Base-by-base conservation (phyloP, 1,284 basidiomycete genomes). In the Ganoderma meredithae region DNA sequence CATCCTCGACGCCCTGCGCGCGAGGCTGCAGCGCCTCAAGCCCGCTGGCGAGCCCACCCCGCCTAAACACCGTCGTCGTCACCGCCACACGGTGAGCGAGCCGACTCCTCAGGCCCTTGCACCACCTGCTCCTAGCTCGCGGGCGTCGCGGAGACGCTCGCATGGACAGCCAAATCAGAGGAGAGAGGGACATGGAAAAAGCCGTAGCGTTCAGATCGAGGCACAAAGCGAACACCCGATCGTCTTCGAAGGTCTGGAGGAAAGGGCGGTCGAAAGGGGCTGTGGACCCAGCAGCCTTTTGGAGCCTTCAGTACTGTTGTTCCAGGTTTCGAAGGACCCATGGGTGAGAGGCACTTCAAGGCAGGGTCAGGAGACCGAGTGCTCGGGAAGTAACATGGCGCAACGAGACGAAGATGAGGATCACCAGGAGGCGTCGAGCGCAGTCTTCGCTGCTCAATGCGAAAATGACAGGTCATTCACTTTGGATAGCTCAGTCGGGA, bases 41-140 rank as follows among this genome's bases (percentile, higher is more conserved):
- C 52, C 31, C 15, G 52, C 27, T 12, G 25, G 17, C 27, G 4
- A 15, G 25, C 17, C 52, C 52, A 55, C 13, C 52, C 31, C 27
- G 22, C 17, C 27, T 19, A 55, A 55, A 33, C 52, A 33, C 52
- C 52, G 52, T 25, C 27, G 13, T 27, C 52, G 27, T 3, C 52
- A 55, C 17, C 52, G 52, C 27, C 52, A 55, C 31, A 55, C 52
- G 31, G 31, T 27, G 52, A 55, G 52, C 52, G 52, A 55, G 27
- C 52, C 52, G 17, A 55, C 52, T 33, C 52, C 52, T 6, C 27
- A 55, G 52, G 27, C 52, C 7, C 52, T 27, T 19, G 7, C 52
- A 0, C 27, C 27, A 7, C 13, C 25, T 33, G 15, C 17, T 33
- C 8, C 31, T 7, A 31, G 27, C 3, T 31, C 27, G 27, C 27